These are phyloP conservation scores for Tolypocladium cylindrosporum DNA, from an alignment of 2,329 filamentous ascomycete genomes.

Conservation along the genomic window DNA sequence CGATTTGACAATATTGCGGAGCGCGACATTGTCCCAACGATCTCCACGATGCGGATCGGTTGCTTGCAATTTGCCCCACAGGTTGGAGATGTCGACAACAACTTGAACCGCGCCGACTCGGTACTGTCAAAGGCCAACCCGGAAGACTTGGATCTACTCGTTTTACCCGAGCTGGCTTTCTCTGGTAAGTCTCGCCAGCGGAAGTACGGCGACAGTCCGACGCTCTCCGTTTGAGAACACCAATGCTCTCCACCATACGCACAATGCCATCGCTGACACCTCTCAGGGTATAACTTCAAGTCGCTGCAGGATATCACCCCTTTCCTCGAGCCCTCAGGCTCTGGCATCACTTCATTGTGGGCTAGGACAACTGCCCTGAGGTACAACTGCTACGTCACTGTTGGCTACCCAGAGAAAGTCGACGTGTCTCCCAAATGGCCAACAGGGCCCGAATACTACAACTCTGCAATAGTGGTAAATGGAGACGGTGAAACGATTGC, in stretches of 20 bases:
- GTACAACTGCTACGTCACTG: conserved; percentile 56
- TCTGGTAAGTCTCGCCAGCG: conserved; percentile 38
- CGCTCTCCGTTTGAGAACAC: no score
- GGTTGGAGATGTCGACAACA: conserved; percentile 60
- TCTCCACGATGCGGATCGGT: conserved; percentile 50
- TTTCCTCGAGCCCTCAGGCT: conserved; percentile 55
- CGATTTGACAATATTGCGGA: no score
- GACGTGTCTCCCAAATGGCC: conserved; percentile 42
- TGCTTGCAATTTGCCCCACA: conserved; percentile 64
- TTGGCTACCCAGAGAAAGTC: conserved; percentile 65
- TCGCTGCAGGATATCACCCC: conserved; percentile 58
- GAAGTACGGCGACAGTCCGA: no score
- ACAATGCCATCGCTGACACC: not conserved
- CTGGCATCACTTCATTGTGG: conserved; percentile 63
- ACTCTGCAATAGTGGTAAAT: conserved; percentile 43
- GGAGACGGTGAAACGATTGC: conserved; percentile 48
- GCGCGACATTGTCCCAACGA: not conserved
- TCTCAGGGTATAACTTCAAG: conserved; percentile 65
- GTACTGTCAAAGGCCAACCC: conserved; percentile 45
- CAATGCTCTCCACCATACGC: not conserved
- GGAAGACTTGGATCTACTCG: conserved; percentile 55
- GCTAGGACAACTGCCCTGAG: conserved; percentile 55
- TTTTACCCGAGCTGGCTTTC: conserved; percentile 70
- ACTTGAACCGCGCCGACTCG: conserved; percentile 56
- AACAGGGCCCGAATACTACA: conserved; percentile 42